Percentiles rank a stretch among this genome's conserved stretches.
These are phyloP conservation scores for Aspergillus kassunensis DNA, from an alignment of 495 filamentous ascomycete species.

Conservation along the genomic window DNA sequence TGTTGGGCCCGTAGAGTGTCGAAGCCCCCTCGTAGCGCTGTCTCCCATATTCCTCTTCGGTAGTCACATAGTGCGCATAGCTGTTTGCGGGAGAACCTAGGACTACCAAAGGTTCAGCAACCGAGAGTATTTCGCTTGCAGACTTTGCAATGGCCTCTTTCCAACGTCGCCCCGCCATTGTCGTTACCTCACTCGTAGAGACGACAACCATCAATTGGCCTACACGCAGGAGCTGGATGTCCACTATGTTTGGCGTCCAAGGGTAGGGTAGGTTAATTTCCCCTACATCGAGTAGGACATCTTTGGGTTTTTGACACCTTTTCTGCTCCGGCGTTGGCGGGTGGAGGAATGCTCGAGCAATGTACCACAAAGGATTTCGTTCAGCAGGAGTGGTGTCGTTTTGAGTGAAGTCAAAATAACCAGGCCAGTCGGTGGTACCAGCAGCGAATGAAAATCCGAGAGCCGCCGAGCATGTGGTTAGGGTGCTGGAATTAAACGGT, in stretches of 20 bases:
- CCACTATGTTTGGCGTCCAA: conserved; percentile 92
- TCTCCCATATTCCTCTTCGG: conserved; percentile 82
- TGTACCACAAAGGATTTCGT: conserved; percentile 72
- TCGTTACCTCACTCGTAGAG: conserved; percentile 86
- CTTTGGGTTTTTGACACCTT: conserved; percentile 78
- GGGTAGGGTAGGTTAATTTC: conserved; percentile 73
- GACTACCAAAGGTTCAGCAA: conserved; percentile 66
- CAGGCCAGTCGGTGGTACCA: conserved; percentile 90
- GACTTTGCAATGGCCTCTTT: conserved; percentile 68
- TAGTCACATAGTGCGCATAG: conserved; percentile 95
- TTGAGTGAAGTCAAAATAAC: conserved; percentile 92
- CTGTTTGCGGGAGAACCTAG: conserved; percentile 92
- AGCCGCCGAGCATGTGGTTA: conserved; percentile 83
- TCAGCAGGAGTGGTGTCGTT: conserved; percentile 71
- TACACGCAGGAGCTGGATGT: conserved; percentile 83
- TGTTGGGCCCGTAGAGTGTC: conserved; percentile 91
- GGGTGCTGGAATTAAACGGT: conserved; percentile 65
- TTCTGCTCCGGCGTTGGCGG: conserved; percentile 66
- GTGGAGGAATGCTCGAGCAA: conserved; percentile 70
- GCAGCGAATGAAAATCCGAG: conserved; percentile 92
- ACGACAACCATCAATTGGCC: conserved; percentile 87
- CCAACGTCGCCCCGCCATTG: conserved; percentile 94
- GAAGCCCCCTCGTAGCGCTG: conserved; percentile 96
- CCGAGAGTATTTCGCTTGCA: conserved; percentile 41
- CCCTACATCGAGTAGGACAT: conserved; percentile 86